phyloP scores from a whole-genome alignment of 306 rosid genomes.

The Ochetophila trinervis region DNA sequence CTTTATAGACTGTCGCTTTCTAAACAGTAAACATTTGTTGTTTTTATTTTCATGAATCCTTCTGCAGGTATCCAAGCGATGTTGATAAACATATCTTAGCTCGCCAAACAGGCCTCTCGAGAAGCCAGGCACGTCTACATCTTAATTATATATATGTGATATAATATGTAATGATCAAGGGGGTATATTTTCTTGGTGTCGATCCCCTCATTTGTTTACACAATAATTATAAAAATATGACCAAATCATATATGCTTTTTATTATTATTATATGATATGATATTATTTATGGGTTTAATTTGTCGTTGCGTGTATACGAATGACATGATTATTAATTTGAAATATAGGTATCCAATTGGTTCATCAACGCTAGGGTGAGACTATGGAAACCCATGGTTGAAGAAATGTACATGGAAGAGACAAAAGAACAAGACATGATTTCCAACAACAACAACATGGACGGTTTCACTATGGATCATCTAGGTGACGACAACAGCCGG shows the following conservation, averaged over 20 bases:
- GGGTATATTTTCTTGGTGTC: neutral
- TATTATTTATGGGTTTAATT: slow-evolving; percentile 6
- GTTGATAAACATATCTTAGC: slow-evolving; percentile 92
- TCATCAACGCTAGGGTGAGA: slow-evolving; percentile 93
- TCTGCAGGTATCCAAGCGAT: slow-evolving; percentile 91
- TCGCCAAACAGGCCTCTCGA: slow-evolving; percentile 99
- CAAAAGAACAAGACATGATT: slow-evolving; percentile 52
- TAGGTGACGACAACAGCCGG: slow-evolving; percentile 24
- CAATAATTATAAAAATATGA: neutral
- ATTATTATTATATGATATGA: neutral
- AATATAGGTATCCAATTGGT: slow-evolving; percentile 91
- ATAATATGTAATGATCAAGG: too few species aligned
- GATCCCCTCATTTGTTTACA: neutral
- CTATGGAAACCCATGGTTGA: slow-evolving; percentile 99
- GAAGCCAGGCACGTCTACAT: slow-evolving; percentile 83
- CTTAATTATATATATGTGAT: too few species aligned
- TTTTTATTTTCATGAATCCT: slow-evolving; percentile 6
- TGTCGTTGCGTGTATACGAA: slow-evolving; percentile 26
- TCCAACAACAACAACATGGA: slow-evolving; percentile 19
- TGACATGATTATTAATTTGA: neutral
- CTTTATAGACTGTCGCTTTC: too few species aligned
- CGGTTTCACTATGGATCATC: slow-evolving; percentile 29
- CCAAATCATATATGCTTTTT: neutral
- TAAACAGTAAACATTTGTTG: too few species aligned
- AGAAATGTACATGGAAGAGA: slow-evolving; percentile 85